Evolutionary conservation across 1,139 yeast genomes (phyloP).

Genomic region (Tardiomyces digboiensis): DNA sequence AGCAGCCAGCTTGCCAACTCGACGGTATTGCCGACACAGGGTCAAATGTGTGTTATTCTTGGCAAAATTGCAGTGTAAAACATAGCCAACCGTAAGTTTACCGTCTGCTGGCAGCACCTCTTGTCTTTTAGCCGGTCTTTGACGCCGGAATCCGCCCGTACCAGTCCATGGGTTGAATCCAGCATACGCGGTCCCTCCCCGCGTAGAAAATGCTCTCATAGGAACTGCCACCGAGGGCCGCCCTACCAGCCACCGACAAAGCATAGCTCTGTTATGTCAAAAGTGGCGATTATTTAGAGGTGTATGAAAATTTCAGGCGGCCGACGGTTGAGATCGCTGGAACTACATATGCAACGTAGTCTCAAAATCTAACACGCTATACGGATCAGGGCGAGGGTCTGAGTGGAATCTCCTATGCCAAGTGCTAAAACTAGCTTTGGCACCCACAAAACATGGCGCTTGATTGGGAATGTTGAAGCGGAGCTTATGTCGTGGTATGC

Average conservation of each 20-base stretch:
- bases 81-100: conserved; percentile 42
- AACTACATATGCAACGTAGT: too few species aligned
- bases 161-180: not conserved
- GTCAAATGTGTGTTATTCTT: conserved; percentile 80
- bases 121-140: not conserved
- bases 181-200: not conserved
- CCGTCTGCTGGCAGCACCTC: conserved; percentile 8
- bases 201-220: not conserved
- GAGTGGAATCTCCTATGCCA: too few species aligned
- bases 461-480: not conserved
- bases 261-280: too few species aligned
- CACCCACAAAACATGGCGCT: too few species aligned
- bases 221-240: too few species aligned
- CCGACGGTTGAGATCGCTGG: too few species aligned
- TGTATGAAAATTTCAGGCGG: too few species aligned
- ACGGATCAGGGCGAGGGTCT: too few species aligned
- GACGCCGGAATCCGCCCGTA: not conserved
- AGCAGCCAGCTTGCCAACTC: conserved; percentile 33
- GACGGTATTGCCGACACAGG: conserved; percentile 51
- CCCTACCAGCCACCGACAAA: too few species aligned
- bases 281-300: too few species aligned
- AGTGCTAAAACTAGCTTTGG: too few species aligned
- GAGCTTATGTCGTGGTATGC: not conserved
- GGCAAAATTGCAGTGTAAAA: conserved; percentile 66
- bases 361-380: too few species aligned